Base-by-base conservation (phyloP, 2,329 filamentous ascomycete species). In the Sclerotinia trifoliorum region DNA sequence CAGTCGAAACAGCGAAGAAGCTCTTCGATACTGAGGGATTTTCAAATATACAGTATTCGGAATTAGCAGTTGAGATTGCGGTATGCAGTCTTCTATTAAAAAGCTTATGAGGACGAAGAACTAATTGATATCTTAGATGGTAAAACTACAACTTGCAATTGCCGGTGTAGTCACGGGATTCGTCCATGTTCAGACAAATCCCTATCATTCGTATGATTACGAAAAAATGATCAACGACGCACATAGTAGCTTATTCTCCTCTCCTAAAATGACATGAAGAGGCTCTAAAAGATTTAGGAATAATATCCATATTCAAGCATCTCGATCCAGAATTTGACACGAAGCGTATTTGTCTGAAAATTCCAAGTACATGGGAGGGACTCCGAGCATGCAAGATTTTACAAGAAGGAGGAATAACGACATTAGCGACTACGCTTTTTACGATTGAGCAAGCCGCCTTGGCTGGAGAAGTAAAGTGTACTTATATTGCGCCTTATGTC, bases 401-500 rank as follows among this genome's bases (percentile, higher is more conserved):
- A 5, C 83, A 89, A 73, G 72, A 75, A 21, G 77, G 80, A 13
- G 84, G 85, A 1, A 84, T 89, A n/a, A 78, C 80, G 1, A 67
- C 87, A 0, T 78, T 90, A 3, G 86, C 85, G 0, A 90, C 88
- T 0, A 88, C 86, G 2, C 79, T 90, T 60, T 90, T 90, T 73
- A 85, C 83, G 55, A 81, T 88, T 72, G 81, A 85, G 52, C 88
- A 90, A 74, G 87, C 86, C 0, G 80, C 81, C 1, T 78, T 88
- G 1, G 87, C 88, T 0, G 83, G 81, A 0, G 83, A 87, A 62
- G 84, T 82, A 0, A 81, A 82, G 5, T 89, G 86, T 72, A 83
- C 82, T 0, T 90, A 89, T 72, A 85, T 90, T 55, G 86, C 87
- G 0, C 88, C 88, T 0, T 90, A 89, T 70, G 85, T 90, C 42